Percentiles rank a stretch among this genome's conserved stretches.
These are phyloP conservation scores for Amauroascus niger DNA, from an alignment of 2,329 filamentous ascomycete genomes.

Conservation along the genomic window DNA sequence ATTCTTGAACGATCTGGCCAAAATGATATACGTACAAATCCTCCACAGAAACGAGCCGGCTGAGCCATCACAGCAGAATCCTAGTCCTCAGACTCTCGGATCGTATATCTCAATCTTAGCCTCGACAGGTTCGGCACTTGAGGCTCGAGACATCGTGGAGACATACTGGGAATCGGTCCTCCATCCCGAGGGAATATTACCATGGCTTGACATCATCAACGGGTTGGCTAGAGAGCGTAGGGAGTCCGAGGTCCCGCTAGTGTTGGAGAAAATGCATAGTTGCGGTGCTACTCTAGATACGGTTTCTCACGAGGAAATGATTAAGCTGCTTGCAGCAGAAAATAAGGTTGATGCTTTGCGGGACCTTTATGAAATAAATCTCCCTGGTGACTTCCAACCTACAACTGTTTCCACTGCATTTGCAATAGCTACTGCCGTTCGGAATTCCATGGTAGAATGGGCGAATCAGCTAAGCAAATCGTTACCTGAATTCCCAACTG, in stretches of 20 bases:
- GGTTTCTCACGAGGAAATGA: conserved; percentile 43
- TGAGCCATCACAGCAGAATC: not conserved
- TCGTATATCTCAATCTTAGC: conserved; percentile 45
- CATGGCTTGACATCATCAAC: conserved; percentile 47
- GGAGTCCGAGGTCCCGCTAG: conserved; percentile 24
- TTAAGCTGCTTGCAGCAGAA: conserved; percentile 52
- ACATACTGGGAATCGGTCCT: conserved; percentile 32
- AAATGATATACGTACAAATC: conserved; percentile 29
- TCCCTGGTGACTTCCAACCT: conserved; percentile 36
- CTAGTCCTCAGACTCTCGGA: conserved; percentile 32
- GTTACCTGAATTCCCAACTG: conserved; percentile 38
- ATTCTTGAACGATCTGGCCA: conserved; percentile 34
- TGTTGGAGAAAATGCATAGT: conserved; percentile 18
- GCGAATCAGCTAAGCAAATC: conserved; percentile 50
- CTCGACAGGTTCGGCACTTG: conserved; percentile 46
- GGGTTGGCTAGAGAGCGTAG: conserved; percentile 46
- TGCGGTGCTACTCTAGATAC: conserved; percentile 30
- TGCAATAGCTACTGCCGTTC: conserved; percentile 52
- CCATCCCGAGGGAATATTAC: conserved; percentile 15
- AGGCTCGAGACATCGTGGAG: conserved; percentile 43
- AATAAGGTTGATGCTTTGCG: conserved; percentile 54
- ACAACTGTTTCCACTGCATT: conserved; percentile 43
- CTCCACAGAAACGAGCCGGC: conserved; percentile 12
- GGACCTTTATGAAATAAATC: conserved; percentile 54
- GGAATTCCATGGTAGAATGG: conserved; percentile 53